Percentiles rank a stretch among this genome's conserved stretches.
Conservation (phyloP, 768 basidiomycete genomes). For the Kwoniella dendrophila region DNA sequence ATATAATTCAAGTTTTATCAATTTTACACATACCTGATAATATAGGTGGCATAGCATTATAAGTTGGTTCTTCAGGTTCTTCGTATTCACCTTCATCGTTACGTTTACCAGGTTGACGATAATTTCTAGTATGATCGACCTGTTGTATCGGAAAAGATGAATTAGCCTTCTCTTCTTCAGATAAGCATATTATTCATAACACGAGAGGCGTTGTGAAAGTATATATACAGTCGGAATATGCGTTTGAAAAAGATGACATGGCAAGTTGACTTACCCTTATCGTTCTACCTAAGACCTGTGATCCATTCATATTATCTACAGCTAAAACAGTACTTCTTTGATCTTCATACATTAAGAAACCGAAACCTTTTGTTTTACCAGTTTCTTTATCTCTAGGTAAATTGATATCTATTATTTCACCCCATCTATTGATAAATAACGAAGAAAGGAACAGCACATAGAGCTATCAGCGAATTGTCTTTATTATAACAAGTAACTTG, state of each 20-base stretch:
- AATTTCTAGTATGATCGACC: constrained; percentile 65
- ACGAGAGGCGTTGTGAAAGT: no score
- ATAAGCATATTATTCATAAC: no score
- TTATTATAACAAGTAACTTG: no score
- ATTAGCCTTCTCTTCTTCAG: no score
- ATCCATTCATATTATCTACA: constrained; percentile 98
- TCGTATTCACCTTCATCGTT: constrained; percentile 80
- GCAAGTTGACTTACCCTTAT: constrained; percentile 71
- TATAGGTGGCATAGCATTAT: constrained; percentile 81
- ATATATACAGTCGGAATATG: no score
- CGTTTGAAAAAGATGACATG: neutral
- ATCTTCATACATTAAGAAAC: constrained; percentile 98
- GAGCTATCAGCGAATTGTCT: no score
- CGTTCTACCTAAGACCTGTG: constrained; percentile 79
- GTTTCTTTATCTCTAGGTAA: constrained; percentile 92
- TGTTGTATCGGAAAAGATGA: no score
- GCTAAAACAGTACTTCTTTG: constrained; percentile 93
- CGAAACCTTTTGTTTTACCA: constrained; percentile 87
- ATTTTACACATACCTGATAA: constrained; percentile 61
- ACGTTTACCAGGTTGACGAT: constrained; percentile 80
- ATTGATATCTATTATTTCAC: constrained; percentile 94
- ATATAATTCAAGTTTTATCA: no score
- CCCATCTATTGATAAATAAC: constrained; percentile 66
- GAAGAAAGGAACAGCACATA: no score
- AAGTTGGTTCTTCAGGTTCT: constrained; percentile 78